phyloP scores from a whole-genome alignment of 805 yeast genomes.

The Sugiyamaella lignohabitans region DNA sequence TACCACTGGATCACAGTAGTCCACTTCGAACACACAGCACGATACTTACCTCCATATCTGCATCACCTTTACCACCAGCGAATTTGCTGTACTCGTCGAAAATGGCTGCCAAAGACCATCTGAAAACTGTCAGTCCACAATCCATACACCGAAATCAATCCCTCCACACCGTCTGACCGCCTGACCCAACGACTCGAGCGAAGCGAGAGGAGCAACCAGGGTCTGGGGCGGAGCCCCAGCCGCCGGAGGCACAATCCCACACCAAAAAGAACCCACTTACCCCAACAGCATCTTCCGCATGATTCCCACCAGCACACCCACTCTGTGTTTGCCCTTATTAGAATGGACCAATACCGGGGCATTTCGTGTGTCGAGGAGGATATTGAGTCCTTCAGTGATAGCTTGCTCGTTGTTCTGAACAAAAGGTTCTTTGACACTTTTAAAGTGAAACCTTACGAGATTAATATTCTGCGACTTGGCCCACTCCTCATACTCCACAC shows the following conservation, averaged over 20 bases:
- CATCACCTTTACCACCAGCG: constrained; percentile 90
- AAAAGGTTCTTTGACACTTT: constrained; percentile 71
- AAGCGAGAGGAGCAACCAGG: too few species aligned
- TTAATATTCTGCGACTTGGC: constrained; percentile 46
- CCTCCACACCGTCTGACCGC: too few species aligned
- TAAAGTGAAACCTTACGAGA: constrained; percentile 57
- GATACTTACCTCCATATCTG: constrained; percentile 57
- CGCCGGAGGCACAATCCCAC: too few species aligned
- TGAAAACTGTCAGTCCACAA: neutral
- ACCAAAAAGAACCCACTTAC: too few species aligned
- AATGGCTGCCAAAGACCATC: constrained; percentile 84
- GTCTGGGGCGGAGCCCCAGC: too few species aligned
- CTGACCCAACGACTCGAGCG: too few species aligned
- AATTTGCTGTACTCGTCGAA: constrained; percentile 91
- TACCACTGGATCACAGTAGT: neutral
- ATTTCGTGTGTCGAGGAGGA: constrained; percentile 43
- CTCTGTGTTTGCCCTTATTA: constrained; percentile 95
- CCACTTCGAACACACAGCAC: neutral
- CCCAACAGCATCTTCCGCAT: constrained; percentile 82
- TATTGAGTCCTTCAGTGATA: constrained; percentile 37
- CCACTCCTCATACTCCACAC: constrained; percentile 64
- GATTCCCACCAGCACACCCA: constrained; percentile 88
- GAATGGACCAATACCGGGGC: constrained; percentile 88
- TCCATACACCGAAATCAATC: too few species aligned
- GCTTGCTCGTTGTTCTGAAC: constrained; percentile 51